Percentiles rank a stretch among this genome's conserved stretches.
These are phyloP conservation scores for Apiotrichum akiyoshidainum DNA, from an alignment of 1,284 basidiomycete genomes.

Conservation along the genomic window DNA sequence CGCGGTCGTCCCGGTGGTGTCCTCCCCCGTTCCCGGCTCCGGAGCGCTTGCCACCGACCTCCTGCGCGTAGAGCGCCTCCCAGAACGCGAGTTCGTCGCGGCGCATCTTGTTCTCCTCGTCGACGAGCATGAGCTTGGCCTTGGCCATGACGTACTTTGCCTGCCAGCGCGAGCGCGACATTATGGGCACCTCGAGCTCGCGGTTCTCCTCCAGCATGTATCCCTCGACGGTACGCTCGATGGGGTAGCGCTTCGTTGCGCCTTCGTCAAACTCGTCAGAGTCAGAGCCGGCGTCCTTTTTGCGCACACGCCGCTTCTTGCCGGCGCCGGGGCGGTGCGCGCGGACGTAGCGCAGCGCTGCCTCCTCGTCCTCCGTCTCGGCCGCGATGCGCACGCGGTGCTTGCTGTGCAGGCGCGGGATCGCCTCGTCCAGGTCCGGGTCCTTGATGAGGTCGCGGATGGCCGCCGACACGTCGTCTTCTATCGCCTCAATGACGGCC, in stretches of 20 bases:
- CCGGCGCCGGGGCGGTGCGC: conserved; percentile 18
- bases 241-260: conserved; percentile 17
- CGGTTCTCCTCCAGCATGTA: conserved; percentile 21
- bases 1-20: not conserved
- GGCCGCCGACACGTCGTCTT: conserved; percentile 18
- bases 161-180: conserved; percentile 36
- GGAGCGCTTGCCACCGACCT: not conserved
- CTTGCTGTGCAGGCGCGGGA: conserved; percentile 15
- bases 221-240: conserved; percentile 20
- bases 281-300: conserved; percentile 15
- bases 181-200: conserved; percentile 28
- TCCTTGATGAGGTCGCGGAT: conserved; percentile 21
- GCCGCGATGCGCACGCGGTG: conserved; percentile 12
- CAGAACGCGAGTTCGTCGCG: conserved; percentile 28
- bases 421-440: conserved; percentile 20
- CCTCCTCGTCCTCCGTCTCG: conserved; percentile 13
- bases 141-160: conserved; percentile 45
- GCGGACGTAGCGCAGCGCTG: conserved; percentile 18
- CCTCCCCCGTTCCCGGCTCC: not conserved
- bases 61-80: conserved; percentile 1
- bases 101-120: conserved; percentile 47
- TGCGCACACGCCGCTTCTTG: conserved; percentile 13
- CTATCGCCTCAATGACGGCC: conserved; percentile 2
- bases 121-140: conserved; percentile 47
- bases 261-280: conserved; percentile 31